Conservation (phyloP, 2,329 filamentous ascomycete species). For the Furcasterigmium sp. region DNA sequence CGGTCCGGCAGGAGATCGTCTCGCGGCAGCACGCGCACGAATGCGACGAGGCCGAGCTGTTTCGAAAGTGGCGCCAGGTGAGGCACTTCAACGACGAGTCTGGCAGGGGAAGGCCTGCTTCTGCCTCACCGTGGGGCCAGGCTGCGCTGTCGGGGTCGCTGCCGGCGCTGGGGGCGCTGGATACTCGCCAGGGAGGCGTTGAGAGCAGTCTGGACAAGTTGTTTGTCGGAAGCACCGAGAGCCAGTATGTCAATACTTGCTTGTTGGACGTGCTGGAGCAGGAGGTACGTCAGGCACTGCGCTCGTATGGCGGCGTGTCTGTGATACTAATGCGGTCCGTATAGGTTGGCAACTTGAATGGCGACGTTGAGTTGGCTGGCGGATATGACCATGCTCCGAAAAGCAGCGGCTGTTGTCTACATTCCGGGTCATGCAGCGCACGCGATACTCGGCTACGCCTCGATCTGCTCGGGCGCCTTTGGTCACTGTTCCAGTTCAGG, state of each 20-base stretch:
- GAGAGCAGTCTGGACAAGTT: neutral
- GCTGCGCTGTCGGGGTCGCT: neutral
- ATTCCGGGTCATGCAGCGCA: neutral
- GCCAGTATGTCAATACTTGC: slow-evolving; percentile 1
- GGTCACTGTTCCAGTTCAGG: neutral
- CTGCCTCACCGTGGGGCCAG: no score
- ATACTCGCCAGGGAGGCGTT: neutral
- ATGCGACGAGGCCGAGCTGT: neutral
- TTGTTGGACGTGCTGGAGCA: neutral
- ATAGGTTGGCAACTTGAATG: neutral
- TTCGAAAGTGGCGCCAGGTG: slow-evolving; percentile 1
- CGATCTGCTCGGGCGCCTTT: neutral
- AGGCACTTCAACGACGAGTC: neutral
- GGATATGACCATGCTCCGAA: neutral
- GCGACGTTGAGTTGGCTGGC: neutral
- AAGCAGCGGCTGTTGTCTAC: neutral
- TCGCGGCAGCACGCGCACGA: neutral
- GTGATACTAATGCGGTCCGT: neutral
- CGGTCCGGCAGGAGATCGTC: neutral
- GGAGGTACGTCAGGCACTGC: neutral
- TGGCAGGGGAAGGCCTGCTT: neutral
- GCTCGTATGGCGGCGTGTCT: no score
- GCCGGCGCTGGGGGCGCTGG: no score
- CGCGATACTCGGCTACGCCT: neutral
- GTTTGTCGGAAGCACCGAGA: neutral